Conservation (phyloP, 257 asterid species). For the Schizonepeta tenuifolia region DNA sequence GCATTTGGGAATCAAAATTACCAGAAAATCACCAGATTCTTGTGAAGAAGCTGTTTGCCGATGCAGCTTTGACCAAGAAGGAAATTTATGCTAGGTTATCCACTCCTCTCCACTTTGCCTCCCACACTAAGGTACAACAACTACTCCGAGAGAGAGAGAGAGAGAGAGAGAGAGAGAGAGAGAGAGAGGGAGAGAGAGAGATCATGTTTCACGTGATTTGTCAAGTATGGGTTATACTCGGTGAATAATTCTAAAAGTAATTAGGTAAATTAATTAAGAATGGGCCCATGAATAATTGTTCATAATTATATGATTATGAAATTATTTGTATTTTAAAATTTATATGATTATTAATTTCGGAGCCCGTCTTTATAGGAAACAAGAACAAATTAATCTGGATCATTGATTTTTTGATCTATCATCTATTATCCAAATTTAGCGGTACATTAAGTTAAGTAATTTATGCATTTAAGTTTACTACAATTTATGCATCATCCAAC, state of each 20-base stretch:
- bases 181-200: not conserved
- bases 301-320: not conserved
- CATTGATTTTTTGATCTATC: no score
- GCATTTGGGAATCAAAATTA: constrained; percentile 55
- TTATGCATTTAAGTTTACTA: no score
- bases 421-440: no score
- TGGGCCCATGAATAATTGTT: not conserved
- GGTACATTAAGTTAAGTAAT: no score
- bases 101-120: constrained; percentile 41
- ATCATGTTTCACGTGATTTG: constrained; percentile 15
- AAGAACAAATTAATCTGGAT: no score
- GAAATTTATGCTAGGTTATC: constrained; percentile 43
- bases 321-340: not conserved
- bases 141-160: no score
- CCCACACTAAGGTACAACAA: constrained; percentile 45
- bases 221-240: not conserved
- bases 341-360: not conserved
- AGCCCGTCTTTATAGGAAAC: no score
- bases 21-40: constrained; percentile 53
- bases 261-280: no score
- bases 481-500: no score
- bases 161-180: not conserved
- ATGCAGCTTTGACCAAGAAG: constrained; percentile 36
- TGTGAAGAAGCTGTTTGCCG: constrained; percentile 26
- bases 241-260: not conserved